phyloP scores from a whole-genome alignment of 73 alveolate genomes.

The Tetrahymena malaccensis region DNA sequence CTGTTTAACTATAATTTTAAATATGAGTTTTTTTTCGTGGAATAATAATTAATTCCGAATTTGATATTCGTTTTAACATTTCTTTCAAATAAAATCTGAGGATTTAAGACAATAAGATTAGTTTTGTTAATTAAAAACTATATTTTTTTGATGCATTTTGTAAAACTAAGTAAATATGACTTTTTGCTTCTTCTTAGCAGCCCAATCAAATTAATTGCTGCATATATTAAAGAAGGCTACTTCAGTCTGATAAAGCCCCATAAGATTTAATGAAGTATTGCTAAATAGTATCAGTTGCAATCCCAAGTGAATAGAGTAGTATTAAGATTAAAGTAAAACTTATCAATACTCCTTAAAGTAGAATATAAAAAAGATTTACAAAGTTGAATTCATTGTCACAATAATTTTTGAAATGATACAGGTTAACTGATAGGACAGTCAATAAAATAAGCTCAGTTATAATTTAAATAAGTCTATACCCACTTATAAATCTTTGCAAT shows the following conservation, averaged over 20 bases:
- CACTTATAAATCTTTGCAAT: not conserved
- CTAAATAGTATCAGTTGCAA: not conserved
- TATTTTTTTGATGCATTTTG: too few species aligned
- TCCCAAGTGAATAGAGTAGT: not conserved
- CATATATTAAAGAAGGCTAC: not conserved
- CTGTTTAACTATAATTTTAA: too few species aligned
- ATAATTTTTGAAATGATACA: not conserved
- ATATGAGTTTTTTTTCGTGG: too few species aligned
- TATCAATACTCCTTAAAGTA: not conserved
- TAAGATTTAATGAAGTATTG: not conserved
- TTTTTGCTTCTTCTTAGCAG: too few species aligned
- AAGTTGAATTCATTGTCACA: not conserved
- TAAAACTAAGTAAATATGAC: not conserved
- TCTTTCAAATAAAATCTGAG: too few species aligned
- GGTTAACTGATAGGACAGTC: not conserved
- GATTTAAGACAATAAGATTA: too few species aligned
- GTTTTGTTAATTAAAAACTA: too few species aligned
- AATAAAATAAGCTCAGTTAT: not conserved
- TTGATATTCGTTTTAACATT: too few species aligned
- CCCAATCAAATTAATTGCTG: not conserved
- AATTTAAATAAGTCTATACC: not conserved
- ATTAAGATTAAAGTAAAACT: not conserved
- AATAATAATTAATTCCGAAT: too few species aligned
- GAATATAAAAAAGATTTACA: not conserved
- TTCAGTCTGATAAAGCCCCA: not conserved